Conservation (phyloP, 805 yeast species). For the Candida anglica region DNA sequence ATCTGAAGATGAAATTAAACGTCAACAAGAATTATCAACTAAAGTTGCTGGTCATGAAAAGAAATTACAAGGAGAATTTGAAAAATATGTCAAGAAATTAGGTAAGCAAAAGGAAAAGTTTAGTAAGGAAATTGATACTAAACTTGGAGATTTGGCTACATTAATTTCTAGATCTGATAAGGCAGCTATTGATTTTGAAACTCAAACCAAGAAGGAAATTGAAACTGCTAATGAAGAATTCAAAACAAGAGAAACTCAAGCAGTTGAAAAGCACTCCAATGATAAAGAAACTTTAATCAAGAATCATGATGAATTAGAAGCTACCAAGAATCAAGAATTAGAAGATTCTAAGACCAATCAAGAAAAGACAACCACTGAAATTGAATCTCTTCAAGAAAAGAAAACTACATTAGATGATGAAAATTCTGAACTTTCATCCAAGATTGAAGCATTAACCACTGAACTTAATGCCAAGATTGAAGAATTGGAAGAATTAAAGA, state of each 20-base stretch:
- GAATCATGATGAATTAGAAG: slow-evolving; percentile 43
- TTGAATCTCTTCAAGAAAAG: slow-evolving; percentile 42
- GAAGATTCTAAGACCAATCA: slow-evolving; percentile 39
- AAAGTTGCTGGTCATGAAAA: slow-evolving; percentile 32
- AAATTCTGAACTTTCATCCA: slow-evolving; percentile 33
- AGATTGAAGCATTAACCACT: slow-evolving; percentile 40
- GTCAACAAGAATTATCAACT: slow-evolving; percentile 33
- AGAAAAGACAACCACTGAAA: slow-evolving; percentile 38
- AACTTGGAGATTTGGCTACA: slow-evolving; percentile 19
- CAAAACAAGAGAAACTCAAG: slow-evolving; percentile 42
- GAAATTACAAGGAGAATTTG: slow-evolving; percentile 33
- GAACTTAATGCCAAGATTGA: slow-evolving; percentile 37
- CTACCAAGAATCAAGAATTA: slow-evolving; percentile 41
- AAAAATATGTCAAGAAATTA: slow-evolving; percentile 32
- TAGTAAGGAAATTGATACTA: slow-evolving; percentile 37
- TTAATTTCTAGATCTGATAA: slow-evolving; percentile 23
- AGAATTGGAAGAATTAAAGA: slow-evolving; percentile 28
- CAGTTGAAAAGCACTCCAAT: slow-evolving; percentile 41
- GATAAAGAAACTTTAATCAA: slow-evolving; percentile 40
- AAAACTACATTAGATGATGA: slow-evolving; percentile 36
- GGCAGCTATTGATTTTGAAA: slow-evolving; percentile 35
- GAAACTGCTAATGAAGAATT: slow-evolving; percentile 42
- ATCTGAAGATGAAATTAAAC: slow-evolving; percentile 39
- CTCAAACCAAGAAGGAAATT: slow-evolving; percentile 38
- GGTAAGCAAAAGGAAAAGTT: slow-evolving; percentile 35